A percentile compares a stretch with the other conserved stretches of the same genome.
Conservation (phyloP, 1,139 yeast genomes). For the Nakaseomyces kungkrabaensis region DNA sequence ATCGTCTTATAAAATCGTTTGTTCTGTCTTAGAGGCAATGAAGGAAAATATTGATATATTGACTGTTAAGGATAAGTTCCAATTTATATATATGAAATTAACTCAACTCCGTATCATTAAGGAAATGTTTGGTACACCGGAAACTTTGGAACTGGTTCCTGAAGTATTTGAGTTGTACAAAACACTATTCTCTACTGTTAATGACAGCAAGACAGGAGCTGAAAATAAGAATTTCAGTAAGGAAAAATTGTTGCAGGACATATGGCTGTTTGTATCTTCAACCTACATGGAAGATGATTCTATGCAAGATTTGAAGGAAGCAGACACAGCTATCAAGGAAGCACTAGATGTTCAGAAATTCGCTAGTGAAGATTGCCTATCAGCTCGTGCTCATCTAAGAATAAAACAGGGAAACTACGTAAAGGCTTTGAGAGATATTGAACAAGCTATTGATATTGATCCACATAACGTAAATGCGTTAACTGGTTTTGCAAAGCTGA, state of each 20-base stretch:
- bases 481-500: conserved; percentile 55
- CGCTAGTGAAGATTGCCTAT: neutral
- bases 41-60: conserved; percentile 19
- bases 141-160: conserved; percentile 54
- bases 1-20: conserved; percentile 36
- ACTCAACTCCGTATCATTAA: conserved; percentile 69
- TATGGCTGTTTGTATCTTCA: conserved; percentile 71
- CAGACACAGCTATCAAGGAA: neutral
- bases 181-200: conserved; percentile 38
- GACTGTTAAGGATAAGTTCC: conserved; percentile 38
- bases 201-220: neutral
- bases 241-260: conserved; percentile 41
- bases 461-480: conserved; percentile 46
- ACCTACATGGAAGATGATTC: conserved; percentile 49
- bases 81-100: conserved; percentile 60
- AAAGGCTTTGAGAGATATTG: conserved; percentile 57
- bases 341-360: neutral
- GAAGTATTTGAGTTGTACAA: conserved; percentile 57
- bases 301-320: neutral
- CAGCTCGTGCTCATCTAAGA: neutral
- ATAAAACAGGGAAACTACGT: conserved; percentile 6
- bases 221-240: conserved; percentile 11
- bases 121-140: conserved; percentile 48
- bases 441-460: conserved; percentile 50
- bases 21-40: conserved; percentile 33